phyloP scores from a whole-genome alignment of 768 basidiomycete species.

The Scleroderma bovista region DNA sequence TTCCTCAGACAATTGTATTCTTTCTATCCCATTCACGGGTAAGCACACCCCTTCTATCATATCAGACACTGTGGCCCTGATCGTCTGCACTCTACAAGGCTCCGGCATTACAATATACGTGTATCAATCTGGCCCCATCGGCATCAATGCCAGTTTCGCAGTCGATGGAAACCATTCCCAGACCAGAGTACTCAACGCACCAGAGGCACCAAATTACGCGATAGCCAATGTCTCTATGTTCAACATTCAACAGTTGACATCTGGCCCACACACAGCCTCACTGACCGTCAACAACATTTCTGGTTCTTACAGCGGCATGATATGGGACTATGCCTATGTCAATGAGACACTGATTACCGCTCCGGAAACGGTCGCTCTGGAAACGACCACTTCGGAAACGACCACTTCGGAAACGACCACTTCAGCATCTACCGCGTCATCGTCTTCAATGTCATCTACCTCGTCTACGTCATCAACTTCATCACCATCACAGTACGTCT shows the following conservation, averaged over 20 bases:
- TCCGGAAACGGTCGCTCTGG: too few species aligned
- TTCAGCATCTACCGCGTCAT: not conserved
- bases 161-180: constrained; percentile 7
- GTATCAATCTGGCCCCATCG: constrained; percentile 19
- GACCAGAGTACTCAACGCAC: constrained; percentile 14
- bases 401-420: not conserved
- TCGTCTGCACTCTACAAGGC: constrained; percentile 4
- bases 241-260: constrained; percentile 14
- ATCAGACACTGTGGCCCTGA: not conserved
- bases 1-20: constrained; percentile 11
- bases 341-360: constrained; percentile 13
- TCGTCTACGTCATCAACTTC: not conserved
- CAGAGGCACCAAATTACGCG: constrained; percentile 13
- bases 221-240: constrained; percentile 21
- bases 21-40: constrained; percentile 21
- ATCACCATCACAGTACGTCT: constrained; percentile 11
- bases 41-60: not conserved
- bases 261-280: constrained; percentile 9
- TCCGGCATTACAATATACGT: constrained; percentile 19
- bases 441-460: not conserved
- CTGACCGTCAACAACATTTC: constrained; percentile 15
- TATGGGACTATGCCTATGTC: constrained; percentile 21
- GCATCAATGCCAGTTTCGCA: constrained; percentile 18
- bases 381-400: too few species aligned
- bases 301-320: constrained; percentile 20